Conservation (phyloP, 306 rosid genomes). For the Phaseolus lunatus region DNA sequence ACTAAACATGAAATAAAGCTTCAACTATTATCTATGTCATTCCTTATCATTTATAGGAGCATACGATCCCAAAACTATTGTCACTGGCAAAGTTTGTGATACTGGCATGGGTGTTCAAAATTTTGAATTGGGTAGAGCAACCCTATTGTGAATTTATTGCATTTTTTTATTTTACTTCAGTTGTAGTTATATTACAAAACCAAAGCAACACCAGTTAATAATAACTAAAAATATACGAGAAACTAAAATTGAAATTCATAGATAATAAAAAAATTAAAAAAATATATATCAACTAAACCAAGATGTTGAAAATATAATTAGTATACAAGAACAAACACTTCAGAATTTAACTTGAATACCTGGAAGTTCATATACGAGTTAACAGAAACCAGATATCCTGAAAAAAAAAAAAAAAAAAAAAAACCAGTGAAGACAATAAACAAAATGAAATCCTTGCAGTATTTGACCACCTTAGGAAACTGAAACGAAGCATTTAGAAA, state of each 20-base stretch:
- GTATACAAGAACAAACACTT: too few species aligned
- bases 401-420: neutral
- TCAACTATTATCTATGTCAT: slow-evolving; percentile 11
- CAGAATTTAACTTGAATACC: slow-evolving; percentile 27
- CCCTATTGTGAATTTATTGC: neutral
- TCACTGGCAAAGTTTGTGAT: slow-evolving; percentile 12
- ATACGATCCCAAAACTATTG: slow-evolving; percentile 12
- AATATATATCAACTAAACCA: neutral
- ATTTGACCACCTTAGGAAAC: neutral
- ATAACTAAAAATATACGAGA: too few species aligned
- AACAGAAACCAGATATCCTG: slow-evolving; percentile 64
- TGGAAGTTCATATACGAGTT: slow-evolving; percentile 67
- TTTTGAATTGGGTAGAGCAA: slow-evolving; percentile 2
- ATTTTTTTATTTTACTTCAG: slow-evolving; percentile 22
- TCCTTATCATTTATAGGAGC: slow-evolving; percentile 31
- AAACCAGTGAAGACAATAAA: slow-evolving; percentile 1
- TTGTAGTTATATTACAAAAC: neutral
- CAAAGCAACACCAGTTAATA: neutral
- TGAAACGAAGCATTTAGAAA: neutral
- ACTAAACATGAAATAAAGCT: neutral
- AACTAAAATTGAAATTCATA: too few species aligned
- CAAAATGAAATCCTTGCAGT: neutral
- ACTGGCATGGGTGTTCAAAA: slow-evolving; percentile 22
- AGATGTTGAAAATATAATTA: neutral
- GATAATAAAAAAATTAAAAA: neutral